Base-by-base conservation (phyloP, 2,329 filamentous ascomycete species). In the Graphiopsis chlorocephala region DNA sequence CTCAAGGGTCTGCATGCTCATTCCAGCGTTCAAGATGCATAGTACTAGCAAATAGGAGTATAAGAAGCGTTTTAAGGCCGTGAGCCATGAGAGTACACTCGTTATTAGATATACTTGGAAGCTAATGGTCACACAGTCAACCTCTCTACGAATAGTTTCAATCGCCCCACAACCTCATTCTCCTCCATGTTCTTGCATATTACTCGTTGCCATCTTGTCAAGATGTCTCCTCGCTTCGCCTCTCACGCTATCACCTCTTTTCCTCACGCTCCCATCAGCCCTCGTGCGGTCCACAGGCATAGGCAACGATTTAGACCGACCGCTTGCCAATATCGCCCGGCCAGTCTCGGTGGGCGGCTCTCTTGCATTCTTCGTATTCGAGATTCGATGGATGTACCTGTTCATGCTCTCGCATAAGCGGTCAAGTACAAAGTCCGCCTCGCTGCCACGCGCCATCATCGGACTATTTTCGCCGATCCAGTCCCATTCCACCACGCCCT, bases 381-480 rank as follows among this genome's bases (percentile, higher is more conserved):
- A 55, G 12, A 65, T 60, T 7, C 64, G 64, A 61, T 72, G 70
- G 56, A 80, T 72, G 69, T 81, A 83, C 42, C 83, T 76, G 12
- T 82, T 76, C 71, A 91, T 73, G 72, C 87, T 89, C 75, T 90
- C 87, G 71, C 86, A 88, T 14, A 91, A 75, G 35, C 87, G 80
- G 72, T 89, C 84, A 2, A 91, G 77, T 63, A 91, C 78, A 84
- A 88, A 91, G 73, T 90, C 86, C 0, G 86, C 81, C 76, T 91
- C 89, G 7, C 80, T 83, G 66, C 85, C 77, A 53, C 84, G 83
- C 3, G 85, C 84, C 71, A 90, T 78, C 83, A 91, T 85, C 0
- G 89, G 89, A 70, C 86, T 89, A 64, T 86, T 82, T 68, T 89
- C 84, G 0, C 88, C 88, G 63, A 91, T 86, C 89, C 89, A 91